Evolutionary conservation across 305 asterid species (phyloP).

Genomic region (Fraxinus angustifolia): DNA sequence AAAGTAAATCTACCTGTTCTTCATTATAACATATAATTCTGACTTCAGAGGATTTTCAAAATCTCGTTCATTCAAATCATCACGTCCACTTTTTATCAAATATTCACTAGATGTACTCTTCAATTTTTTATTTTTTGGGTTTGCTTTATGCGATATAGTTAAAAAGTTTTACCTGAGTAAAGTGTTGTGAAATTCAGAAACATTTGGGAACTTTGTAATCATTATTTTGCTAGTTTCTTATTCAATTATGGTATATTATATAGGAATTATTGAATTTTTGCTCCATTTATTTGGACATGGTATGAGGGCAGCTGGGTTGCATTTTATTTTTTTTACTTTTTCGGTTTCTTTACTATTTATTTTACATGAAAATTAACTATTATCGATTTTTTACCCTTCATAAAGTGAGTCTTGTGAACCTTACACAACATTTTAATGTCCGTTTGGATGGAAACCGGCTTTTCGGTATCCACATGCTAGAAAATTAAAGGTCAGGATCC

Average conservation of each 20-base stretch:
- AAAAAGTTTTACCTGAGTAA: neutral
- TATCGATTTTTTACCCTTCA: neutral
- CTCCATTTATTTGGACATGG: neutral
- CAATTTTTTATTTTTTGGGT: neutral
- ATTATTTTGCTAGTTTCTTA: neutral
- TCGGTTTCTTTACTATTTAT: neutral
- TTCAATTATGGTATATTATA: neutral
- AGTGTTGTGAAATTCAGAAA: neutral
- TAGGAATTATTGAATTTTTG: neutral
- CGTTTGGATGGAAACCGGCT: neutral
- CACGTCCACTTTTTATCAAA: neutral
- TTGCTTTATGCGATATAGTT: neutral
- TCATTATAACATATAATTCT: neutral
- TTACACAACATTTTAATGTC: neutral
- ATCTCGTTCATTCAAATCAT: neutral
- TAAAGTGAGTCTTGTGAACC: neutral
- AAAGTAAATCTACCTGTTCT: neutral
- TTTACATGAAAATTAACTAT: neutral
- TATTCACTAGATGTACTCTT: neutral
- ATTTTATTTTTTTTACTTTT: neutral
- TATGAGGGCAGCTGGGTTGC: neutral
- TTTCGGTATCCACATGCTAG: neutral
- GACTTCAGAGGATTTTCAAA: neutral
- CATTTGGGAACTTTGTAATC: neutral
- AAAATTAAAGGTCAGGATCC: neutral